Percentiles rank a stretch among this genome's conserved stretches.
Conservation (phyloP, 2,329 filamentous ascomycete genomes). For the Colletotrichum caudatum region DNA sequence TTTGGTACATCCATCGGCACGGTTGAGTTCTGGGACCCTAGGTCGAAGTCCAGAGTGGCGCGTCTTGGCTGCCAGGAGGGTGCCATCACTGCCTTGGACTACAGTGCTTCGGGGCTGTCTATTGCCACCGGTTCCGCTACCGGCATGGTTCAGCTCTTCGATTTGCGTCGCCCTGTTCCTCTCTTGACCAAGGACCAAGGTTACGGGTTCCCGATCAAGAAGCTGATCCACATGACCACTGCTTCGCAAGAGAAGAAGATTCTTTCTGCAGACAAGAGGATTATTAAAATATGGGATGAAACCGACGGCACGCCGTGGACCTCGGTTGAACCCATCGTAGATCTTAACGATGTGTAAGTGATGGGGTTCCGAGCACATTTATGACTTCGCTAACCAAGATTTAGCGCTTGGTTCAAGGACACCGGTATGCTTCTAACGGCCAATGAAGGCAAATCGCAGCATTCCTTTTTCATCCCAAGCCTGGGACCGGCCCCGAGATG, state of each 20-base stretch:
- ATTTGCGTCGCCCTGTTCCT: conserved; percentile 88
- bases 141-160: conserved; percentile 90
- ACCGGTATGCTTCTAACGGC: conserved; percentile 96
- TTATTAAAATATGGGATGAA: conserved; percentile 97
- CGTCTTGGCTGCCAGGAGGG: conserved; percentile 76
- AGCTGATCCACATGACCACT: conserved; percentile 78
- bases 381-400: conserved; percentile 1
- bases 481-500: conserved; percentile 93
- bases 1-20: conserved; percentile 97
- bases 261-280: conserved; percentile 90
- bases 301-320: conserved; percentile 90
- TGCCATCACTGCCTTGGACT: conserved; percentile 89
- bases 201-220: conserved; percentile 92
- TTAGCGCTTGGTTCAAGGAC: conserved; percentile 82
- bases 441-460: conserved; percentile 95
- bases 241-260: conserved; percentile 86
- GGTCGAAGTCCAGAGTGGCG: conserved; percentile 84
- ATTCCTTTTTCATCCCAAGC: conserved; percentile 94
- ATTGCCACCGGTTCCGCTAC: conserved; percentile 89
- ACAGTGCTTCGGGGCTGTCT: conserved; percentile 84
- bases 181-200: conserved; percentile 94
- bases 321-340: conserved; percentile 92
- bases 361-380: neutral
- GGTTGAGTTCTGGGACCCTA: conserved; percentile 95
- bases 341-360: conserved; percentile 83